These are phyloP conservation scores for Parastagonospora nodorum DNA, from an alignment of 2,329 filamentous ascomycete genomes.

Conservation along the genomic window DNA sequence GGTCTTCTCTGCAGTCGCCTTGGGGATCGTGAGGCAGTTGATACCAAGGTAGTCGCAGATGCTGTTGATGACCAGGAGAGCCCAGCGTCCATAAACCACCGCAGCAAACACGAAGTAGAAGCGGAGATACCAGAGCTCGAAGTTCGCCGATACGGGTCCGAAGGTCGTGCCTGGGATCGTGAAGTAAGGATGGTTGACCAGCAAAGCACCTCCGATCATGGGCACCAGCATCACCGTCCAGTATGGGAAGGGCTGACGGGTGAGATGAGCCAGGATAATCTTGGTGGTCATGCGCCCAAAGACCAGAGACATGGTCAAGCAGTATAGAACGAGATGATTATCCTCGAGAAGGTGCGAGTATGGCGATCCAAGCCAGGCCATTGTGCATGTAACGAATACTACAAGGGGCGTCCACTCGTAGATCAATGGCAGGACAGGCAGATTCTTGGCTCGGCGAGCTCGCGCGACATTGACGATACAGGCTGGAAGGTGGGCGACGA, in stretches of 20 bases:
- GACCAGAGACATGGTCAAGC: conserved; percentile 92
- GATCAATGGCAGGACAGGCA: conserved; percentile 81
- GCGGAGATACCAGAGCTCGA: conserved; percentile 82
- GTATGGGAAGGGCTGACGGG: conserved; percentile 91
- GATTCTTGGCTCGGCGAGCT: conserved; percentile 72
- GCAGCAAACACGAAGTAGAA: conserved; percentile 82
- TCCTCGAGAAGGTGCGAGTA: conserved; percentile 79
- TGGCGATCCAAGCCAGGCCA: conserved; percentile 87
- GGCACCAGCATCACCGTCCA: conserved; percentile 93
- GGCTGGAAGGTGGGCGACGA: conserved; percentile 75
- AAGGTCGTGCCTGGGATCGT: conserved; percentile 51
- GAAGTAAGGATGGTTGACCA: conserved; percentile 81
- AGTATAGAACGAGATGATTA: conserved; percentile 91
- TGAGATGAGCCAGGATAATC: conserved; percentile 95
- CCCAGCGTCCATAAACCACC: conserved; percentile 92
- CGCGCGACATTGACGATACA: conserved; percentile 85
- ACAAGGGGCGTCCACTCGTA: conserved; percentile 92
- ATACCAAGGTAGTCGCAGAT: conserved; percentile 94
- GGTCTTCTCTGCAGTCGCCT: conserved; percentile 32
- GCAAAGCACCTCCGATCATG: conserved; percentile 79
- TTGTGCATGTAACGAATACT: conserved; percentile 75
- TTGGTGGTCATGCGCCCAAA: conserved; percentile 99
- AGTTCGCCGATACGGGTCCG: conserved; percentile 63
- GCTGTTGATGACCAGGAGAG: conserved; percentile 83
- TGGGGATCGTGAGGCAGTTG: conserved; percentile 84